Evolutionary conservation across 306 rosid genomes (phyloP).

Genomic region (Corylus americana): DNA sequence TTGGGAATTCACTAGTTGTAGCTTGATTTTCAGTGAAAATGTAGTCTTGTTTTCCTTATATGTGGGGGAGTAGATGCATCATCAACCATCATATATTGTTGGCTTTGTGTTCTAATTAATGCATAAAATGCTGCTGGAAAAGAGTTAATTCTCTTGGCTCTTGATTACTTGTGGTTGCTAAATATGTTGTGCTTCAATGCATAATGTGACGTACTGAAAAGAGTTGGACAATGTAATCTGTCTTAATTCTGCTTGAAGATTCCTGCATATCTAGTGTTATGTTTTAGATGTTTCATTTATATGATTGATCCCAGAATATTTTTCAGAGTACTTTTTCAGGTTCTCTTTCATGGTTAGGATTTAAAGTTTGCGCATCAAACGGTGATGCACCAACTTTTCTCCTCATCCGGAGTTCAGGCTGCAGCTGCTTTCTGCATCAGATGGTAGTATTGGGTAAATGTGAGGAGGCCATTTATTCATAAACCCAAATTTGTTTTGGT

Average conservation of each 20-base stretch:
- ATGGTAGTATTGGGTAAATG: too few species aligned
- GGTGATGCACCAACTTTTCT: too few species aligned
- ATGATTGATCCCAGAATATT: neutral
- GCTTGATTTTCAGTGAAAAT: slow-evolving; percentile 6
- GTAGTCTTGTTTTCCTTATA: neutral
- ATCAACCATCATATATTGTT: neutral
- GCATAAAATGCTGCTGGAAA: too few species aligned
- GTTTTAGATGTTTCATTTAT: neutral
- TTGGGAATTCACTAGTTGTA: slow-evolving; percentile 3
- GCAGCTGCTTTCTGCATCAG: too few species aligned
- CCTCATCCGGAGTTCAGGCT: too few species aligned
- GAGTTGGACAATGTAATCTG: neutral
- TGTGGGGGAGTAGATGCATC: neutral
- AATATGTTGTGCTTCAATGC: neutral
- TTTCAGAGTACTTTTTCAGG: neutral
- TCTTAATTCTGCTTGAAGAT: neutral
- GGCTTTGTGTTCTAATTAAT: neutral
- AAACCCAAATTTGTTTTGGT: too few species aligned
- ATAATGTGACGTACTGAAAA: neutral
- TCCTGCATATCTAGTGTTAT: neutral
- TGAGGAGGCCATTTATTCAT: too few species aligned
- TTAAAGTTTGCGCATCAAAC: too few species aligned
- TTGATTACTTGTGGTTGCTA: neutral
- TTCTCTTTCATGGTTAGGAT: too few species aligned
- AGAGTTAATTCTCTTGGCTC: neutral